These are phyloP conservation scores for Linderniella brevidens DNA, from an alignment of 257 asterid genomes.

Conservation along the genomic window DNA sequence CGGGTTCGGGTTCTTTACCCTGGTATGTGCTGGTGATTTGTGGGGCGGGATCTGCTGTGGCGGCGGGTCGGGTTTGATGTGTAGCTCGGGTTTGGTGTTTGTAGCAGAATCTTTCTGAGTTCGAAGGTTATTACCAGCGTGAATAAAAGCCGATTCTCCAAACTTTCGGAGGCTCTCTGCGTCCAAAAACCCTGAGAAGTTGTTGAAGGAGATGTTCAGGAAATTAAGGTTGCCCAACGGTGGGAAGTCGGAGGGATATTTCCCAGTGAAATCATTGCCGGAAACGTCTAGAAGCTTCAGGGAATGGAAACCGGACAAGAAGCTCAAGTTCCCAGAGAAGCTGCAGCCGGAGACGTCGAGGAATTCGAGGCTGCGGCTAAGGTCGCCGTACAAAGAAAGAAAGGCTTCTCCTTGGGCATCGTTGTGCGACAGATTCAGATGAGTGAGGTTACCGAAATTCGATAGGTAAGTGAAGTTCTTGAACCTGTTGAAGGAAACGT, in stretches of 20 bases:
- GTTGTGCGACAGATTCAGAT: constrained; percentile 52
- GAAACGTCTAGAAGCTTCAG: constrained; percentile 49
- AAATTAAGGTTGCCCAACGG: constrained; percentile 25
- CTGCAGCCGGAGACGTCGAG: constrained; percentile 51
- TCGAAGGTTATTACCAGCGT: constrained; percentile 22
- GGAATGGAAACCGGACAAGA: constrained; percentile 23
- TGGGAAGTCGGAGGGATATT: constrained; percentile 56
- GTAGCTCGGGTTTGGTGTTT: too few species aligned
- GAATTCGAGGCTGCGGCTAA: constrained; percentile 34
- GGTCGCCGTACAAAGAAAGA: constrained; percentile 31
- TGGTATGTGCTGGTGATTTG: too few species aligned
- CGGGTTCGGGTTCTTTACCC: too few species aligned
- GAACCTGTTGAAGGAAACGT: constrained; percentile 69
- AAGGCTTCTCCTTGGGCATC: constrained; percentile 10
- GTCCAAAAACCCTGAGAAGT: constrained; percentile 31
- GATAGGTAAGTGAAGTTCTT: constrained; percentile 30
- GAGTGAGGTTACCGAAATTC: constrained; percentile 20
- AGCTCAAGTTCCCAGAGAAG: constrained; percentile 33
- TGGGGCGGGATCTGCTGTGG: too few species aligned
- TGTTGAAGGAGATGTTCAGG: constrained; percentile 65
- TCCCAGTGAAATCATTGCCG: constrained; percentile 31
- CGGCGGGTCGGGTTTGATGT: too few species aligned
- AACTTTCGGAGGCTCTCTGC: constrained; percentile 19
- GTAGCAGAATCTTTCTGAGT: too few species aligned
- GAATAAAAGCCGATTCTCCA: constrained; percentile 38